Evolutionary conservation across 192 early-diverging fungal genomes (phyloP), one percentile per base, ranked within the genome.

Genomic region (Linnemannia exigua): DNA sequence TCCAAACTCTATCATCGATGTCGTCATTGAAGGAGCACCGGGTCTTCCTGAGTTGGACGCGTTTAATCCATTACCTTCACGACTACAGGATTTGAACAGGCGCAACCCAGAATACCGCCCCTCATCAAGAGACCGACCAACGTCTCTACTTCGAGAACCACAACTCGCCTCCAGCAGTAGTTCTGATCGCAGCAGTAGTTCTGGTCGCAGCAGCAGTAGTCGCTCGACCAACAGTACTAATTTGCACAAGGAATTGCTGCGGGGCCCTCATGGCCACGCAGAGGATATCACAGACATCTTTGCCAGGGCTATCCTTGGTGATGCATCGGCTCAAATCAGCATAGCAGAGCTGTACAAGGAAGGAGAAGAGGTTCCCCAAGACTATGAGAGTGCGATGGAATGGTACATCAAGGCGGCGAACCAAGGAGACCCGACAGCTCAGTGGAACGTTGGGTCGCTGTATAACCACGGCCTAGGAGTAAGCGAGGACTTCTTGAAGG

Each of bases 341-440:
- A 58, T 58, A 7, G 54, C 54, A 58, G 54, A 58, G 54, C n/a
- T 58, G 22, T 58, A 58, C 54, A 58, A 58, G 8, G 54, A 58
- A 25, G 54, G 54, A 5, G 54, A 58, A 11, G 54, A 58, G 54
- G 54, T 58, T 7, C 54, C 54, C 2, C 54, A 58, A n/a, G 54
- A 58, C 54, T 58, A 58, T 58, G 54, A 58, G 7, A 20, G 54
- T 25, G 54, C 54, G 22, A 58, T 58, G 54, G 54, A 58, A n/a
- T 58, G 54, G 54, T 58, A 58, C 5, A 58, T 25, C 2, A 20
- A n/a, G 22, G 54, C 54, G n/a, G 54, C 54, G 9, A 28, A 25
- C 54, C 54, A 58, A 58, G 54, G 54, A 58, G 54, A 58, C 54
- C 54, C 54, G n/a, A 58, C n/a, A 58, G 54, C 54, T 5, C 54